Evolutionary conservation across 2,329 filamentous ascomycete species (phyloP).

Genomic region (Paradendryphiella salina): DNA sequence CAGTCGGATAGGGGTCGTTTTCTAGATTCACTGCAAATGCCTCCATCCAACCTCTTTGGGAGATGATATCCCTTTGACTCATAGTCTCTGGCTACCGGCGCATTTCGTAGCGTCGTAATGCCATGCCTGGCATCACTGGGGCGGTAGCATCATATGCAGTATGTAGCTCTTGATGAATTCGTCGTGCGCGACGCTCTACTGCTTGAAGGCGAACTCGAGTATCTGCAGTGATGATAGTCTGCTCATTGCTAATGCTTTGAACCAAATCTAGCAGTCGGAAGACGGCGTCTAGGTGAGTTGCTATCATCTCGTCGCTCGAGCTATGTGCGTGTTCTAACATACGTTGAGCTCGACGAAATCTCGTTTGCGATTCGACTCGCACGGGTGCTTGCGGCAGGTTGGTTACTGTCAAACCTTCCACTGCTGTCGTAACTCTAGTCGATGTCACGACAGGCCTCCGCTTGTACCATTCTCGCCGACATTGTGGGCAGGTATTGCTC

Average conservation of each 20-base stretch:
- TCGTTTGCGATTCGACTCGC: not conserved
- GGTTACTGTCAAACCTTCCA: not conserved
- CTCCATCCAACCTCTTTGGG: too few species aligned
- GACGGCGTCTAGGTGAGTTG: not conserved
- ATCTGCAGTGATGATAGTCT: not conserved
- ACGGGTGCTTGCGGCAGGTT: not conserved
- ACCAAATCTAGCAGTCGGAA: not conserved
- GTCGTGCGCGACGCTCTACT: not conserved
- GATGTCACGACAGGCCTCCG: not conserved
- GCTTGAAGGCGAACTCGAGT: slow-evolving; percentile 1
- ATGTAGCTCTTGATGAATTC: not conserved
- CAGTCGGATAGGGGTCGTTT: too few species aligned
- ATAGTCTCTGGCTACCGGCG: too few species aligned
- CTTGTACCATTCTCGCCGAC: slow-evolving; percentile 13
- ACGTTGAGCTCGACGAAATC: not conserved
- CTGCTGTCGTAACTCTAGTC: slow-evolving; percentile 5
- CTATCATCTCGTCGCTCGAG: not conserved
- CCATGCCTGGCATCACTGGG: too few species aligned
- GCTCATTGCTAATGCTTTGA: not conserved
- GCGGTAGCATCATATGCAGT: not conserved
- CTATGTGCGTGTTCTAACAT: not conserved
- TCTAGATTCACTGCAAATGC: too few species aligned
- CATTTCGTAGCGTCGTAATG: too few species aligned
- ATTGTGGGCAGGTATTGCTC: slow-evolving; percentile 16
- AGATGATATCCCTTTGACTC: too few species aligned